Base-by-base conservation (phyloP, 176 grass and related monocot genomes). In the Dendrocalamus sinicus region DNA sequence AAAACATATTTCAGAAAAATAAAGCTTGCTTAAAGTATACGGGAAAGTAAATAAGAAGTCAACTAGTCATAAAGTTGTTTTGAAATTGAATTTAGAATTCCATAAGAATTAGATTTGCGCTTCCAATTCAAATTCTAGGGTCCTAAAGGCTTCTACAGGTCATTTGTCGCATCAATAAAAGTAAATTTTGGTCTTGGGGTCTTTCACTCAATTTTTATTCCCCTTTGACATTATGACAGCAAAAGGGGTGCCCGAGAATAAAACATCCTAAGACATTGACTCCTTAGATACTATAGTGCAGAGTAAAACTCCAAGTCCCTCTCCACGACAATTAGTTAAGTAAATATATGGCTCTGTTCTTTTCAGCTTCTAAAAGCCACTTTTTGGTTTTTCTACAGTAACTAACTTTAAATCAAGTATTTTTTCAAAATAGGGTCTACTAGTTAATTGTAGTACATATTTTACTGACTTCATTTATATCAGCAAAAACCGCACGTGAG, bases 181-280 rank as follows among this genome's bases (percentile, higher is more conserved):
- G 84, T 57, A 79, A 72, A 19, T 5, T 30, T 61, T 72, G 35
- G 26, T 44, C 77, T 55, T 48, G 3, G 26, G 10, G 37, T 8
- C 64, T 51, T 39, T 60, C 60, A 20, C 45, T 43, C 19, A 32
- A 54, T 55, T 72, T 86, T 61, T 51, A 51, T 72, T 66, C 17
- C 35, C 39, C 62, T 76, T 75, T 67, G 35, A 81, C 70, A 81
- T 67, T 82, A 55, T 68, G 86, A 77, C 43, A 88, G 52, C 62
- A 83, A 78, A 80, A 80, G 28, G 20, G 67, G 2, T 39, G 26
- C 43, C 54, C 26, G 39, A 53, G 44, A 26, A 64, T 67, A 17
- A 72, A 80, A 73, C 1, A 86, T 46, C 48, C 3, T 17, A 52
- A n/a, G 79, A 61, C 45, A 75, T 47, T 13, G 40, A 79, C 24